Evolutionary conservation across 1,284 basidiomycete genomes (phyloP), one percentile per base, ranked within the genome.

Genomic region (Leucocoprinus gongylophorus): DNA sequence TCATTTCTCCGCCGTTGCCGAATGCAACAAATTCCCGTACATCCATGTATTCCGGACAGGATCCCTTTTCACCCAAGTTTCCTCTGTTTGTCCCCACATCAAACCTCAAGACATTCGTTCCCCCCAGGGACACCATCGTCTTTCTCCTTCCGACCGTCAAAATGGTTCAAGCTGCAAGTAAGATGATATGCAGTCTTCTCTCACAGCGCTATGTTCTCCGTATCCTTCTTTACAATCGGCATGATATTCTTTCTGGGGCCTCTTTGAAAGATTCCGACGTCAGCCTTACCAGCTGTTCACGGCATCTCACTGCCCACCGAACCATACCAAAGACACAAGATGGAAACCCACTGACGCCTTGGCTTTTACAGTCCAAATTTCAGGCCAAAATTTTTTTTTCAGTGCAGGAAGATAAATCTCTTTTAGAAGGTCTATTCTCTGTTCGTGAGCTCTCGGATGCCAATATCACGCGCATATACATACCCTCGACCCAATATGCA

Each of bases 401-500:
- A 13, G 23, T 44, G 5, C 32, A 21, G 15, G 41, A 50, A 44
- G 48, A 50, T 10, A 43, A 44, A 29, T 15, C 40, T 5, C 21
- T 39, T n/a, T 32, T 50, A 6, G 48, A 50, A 38, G 48, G 48
- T 12, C 35, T 50, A 13, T 21, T 50, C 15, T 40, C 48, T 18
- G 44, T 18, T 17, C 30, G 37, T 15, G n/a, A 18, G 15, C 45
- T 33, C 17, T 9, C 17, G 13, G 17, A 8, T 20, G 2, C 15
- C 21, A 29, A 38, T 28, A 21, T 40, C 4, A 50, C 48, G n/a
- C 48, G 41, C 41, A 50, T 50, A 50, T 50, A 50, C 23, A 66
- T 89, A 18, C 79, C 81, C 32, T 69, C 66, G 8, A 57, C 57
- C 9, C 80, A 86, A 58, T 63, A 88, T 13, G 64, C 64, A 1